Evolutionary conservation across 2,329 filamentous ascomycete genomes (phyloP), one percentile per base, ranked within the genome.

Genomic region (Emydomyces testavorans): DNA sequence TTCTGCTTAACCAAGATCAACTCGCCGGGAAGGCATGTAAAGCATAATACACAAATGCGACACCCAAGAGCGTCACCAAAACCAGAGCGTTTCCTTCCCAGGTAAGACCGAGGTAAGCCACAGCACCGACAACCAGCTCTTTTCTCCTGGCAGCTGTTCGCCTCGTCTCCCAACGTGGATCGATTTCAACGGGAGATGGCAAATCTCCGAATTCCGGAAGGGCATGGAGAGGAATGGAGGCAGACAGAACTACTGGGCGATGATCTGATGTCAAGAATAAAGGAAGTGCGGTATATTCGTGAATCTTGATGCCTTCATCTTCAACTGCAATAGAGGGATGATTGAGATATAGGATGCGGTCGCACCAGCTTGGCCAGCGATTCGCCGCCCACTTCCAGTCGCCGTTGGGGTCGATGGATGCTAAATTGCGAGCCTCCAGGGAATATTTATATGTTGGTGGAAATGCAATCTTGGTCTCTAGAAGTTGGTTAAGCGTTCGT

Each of bases 361-460:
- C 92, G 58, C 88, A 94, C 92, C 90, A 96, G 59, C 82, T 82
- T 1, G 92, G 89, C 75, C 85, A 93, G 38, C 92, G 80, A 62
- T 93, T 85, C 49, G 73, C 71, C 6, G 88, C 85, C 77, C 88
- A 95, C 26, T 71, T 67, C 81, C 83, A 90, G 8, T 71, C 67
- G 3, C 74, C 65, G 37, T 56, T 53, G 11, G 62, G 56, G 16
- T 61, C 59, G 58, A 51, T 50, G 8, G 55, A 52, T 15, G 57
- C 60, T 1, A 64, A 67, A 49, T 73, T 57, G 21, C 65, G 67
- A 11, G 71, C 66, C 6, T 63, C 62, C 24, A 66, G 58, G 1
- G 75, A 73, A 63, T 92, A 93, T 65, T 98, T 98, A 72, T 98
- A 98, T 0, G 92, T 95, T 0, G 92, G 92, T 1, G 88, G 83